Base-by-base conservation (phyloP, 345 rosid genomes). In the Lumnitzera racemosa region DNA sequence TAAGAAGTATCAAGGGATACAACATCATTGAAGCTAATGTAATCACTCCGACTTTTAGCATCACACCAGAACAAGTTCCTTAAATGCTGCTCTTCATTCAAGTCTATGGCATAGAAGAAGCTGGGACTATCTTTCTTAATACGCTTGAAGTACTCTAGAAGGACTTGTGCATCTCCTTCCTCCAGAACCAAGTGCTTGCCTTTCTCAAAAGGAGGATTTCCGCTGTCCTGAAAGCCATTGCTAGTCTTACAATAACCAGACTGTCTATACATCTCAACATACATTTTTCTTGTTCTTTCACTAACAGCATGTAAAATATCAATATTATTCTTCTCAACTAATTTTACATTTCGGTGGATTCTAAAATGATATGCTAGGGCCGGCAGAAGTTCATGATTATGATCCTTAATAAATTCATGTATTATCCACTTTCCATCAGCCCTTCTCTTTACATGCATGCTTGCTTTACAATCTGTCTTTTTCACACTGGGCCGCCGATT, bases 31-130 rank as follows among this genome's bases (percentile, higher is more conserved):
- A 83, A 83, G 59, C 70, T 72, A 46, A 48, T 41, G 53, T 83
- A 83, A 57, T 76, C 86, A 68, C 68, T 56, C 74, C 86, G 74
- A 54, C 80, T 63, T 75, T 83, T 83, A 17, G 76, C 81, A 71
- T 83, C 86, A 25, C 77, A 72, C 86, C 86, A 83, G 54, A 81
- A 65, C 66, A 83, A 61, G 77, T 73, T 83, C 55, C 77, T 81
- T 67, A 83, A 67, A 5, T 66, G 69, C 31, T 72, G 82, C 55
- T 83, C 86, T 62, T 83, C 86, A 63, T 73, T 74, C 64, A 81
- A 64, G 52, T 83, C 89, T 46, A 83, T 63, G 5, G 86, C 83
- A 60, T 83, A 78, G 72, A 83, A 83, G 60, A 83, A 83, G 64
- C 68, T 72, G 16, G 86, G 77, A 75, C 74, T 81, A 50, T 72